Evolutionary conservation across 257 asterid species (phyloP), one percentile per base, ranked within the genome.

Genomic region (Verbena officinalis): DNA sequence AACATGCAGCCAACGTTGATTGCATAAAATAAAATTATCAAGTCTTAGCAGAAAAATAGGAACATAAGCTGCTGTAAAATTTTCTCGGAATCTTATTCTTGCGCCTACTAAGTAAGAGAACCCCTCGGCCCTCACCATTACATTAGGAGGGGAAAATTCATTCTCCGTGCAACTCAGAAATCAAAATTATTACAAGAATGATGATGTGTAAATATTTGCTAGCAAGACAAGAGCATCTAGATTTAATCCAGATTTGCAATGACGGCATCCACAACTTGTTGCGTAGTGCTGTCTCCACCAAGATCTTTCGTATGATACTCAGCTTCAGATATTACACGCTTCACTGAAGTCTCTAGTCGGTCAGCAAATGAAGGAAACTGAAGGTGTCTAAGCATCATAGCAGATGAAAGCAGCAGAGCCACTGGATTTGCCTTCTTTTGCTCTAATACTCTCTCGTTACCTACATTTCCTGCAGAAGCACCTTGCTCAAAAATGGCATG

Each of bases 391-490:
- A 91, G 83, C 96, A 91, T 84, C 98, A 91, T 88, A 33, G 96
- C 95, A 6, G 96, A 88, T 20, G 96, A 88, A 62, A 91, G 92
- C 46, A 91, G 90, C 74, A 88, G 51, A 59, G 98, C 98, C 56
- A 88, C 93, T 3, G 96, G 96, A 44, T 88, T 91, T 36, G 96
- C 98, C 80, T 70, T 88, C 89, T 78, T 83, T 73, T 84, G 83
- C 81, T 67, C 84, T 17, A 86, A 62, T 33, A 84, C 1, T 42
- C 78, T 79, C 46, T 88, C 95, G 38, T 77, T 88, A 21, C 96
- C 96, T n/a, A 91, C 97, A 75, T 91, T 91, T 68, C 97, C 97
- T 23, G 97, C 96, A 7, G 97, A 91, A 59, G 97, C 97, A 54
- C 97, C 97, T 81, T 91, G 96, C 88, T 91, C 96, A 55, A 91